Evolutionary conservation across 1,139 yeast genomes (phyloP), one percentile per base, ranked within the genome.

Genomic region (Meyerozyma carpophila): DNA sequence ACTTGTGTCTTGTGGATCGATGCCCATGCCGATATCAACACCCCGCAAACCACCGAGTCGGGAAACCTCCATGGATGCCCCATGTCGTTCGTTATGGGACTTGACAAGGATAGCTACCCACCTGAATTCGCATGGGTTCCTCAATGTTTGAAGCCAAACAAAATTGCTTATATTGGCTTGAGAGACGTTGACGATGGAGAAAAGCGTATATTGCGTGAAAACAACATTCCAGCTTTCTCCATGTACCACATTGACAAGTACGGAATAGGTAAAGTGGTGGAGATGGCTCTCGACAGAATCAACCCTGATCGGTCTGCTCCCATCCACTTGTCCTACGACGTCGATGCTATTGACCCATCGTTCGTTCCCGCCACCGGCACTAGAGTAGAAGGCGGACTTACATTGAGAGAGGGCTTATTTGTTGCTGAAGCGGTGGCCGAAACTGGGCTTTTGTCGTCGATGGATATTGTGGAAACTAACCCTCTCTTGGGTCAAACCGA

Each of bases 51-150:
- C 11, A 83, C 98, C 5, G 85, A 79, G 37, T 81, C 93, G 9
- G 98, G 98, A 39, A 93, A 93, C 65, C 74, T 93, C 54, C 98
- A 93, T 63, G 98, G 98, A 3, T 91, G 98, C 63, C 98, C 98
- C 7, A 88, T 93, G 36, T 81, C 96, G 4, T 93, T 93, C 62
- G 71, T 91, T 45, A 73, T 90, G 79, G 97, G 97, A 1, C 70
- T 88, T 48, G 82, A 82, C 52, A 62, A 63, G 43, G 82, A 79
- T 28, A 58, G 73, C 27, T 82, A 75, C 66, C 94, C 95, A 31
- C 83, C 85, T 32, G 81, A 81, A 42, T 77, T 82, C 47, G 57
- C 70, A 45, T 93, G 98, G 98, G 87, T 93, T 34, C 89, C 93
- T 31, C 73, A 77, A 44, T 69, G 75, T 47, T 76, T 93, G 51